Evolutionary conservation across 2,329 filamentous ascomycete species (phyloP), one percentile per base, ranked within the genome.

Genomic region (Aspergillus intermedius): DNA sequence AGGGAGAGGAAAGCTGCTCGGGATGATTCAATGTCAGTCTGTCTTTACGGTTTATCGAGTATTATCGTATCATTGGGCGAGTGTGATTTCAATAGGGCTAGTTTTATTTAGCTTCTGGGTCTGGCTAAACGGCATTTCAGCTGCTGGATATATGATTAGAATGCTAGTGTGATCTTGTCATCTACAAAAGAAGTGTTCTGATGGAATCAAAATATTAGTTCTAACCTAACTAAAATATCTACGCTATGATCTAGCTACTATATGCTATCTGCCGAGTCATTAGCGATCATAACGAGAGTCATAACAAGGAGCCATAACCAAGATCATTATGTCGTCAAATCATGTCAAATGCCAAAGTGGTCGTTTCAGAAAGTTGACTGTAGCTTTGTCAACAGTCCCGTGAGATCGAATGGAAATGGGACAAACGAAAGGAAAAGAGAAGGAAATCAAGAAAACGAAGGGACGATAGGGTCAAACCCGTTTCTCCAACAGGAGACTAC

Each of bases 401-500:
- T 45, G 17, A 17, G 21, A 39, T 28, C 34, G 34, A 48, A 48
- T 42, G 46, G 32, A 28, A 48, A 48, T 42, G 46, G 35, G 28
- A 45, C 34, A 42, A 44, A 42, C 46, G 47, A 45, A 22, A 19
- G 32, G 30, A 41, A 44, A 30, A 47, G 30, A 50, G 22, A 12
- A 40, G 19, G 9, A 15, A 21, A 40, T 8, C 6, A 17, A 40
- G 9, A 19, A 9, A 19, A 21, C 8, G 13, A 30, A 50, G 41
- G 44, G 42, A 46, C 41, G 49, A 46, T 45, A 41, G 37, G 37
- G 10, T 66, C 55, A 68, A 59, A 58, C 59, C 53, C 64, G 61
- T 52, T 63, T 67, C 59, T 71, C 69, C 34, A 74, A 60, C 23
- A 73, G 57, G 44, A 74, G 59, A 48, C 65, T 63, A 15, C 71